Conservation (phyloP, 768 basidiomycete species). For the Kockovaella imperatae region DNA sequence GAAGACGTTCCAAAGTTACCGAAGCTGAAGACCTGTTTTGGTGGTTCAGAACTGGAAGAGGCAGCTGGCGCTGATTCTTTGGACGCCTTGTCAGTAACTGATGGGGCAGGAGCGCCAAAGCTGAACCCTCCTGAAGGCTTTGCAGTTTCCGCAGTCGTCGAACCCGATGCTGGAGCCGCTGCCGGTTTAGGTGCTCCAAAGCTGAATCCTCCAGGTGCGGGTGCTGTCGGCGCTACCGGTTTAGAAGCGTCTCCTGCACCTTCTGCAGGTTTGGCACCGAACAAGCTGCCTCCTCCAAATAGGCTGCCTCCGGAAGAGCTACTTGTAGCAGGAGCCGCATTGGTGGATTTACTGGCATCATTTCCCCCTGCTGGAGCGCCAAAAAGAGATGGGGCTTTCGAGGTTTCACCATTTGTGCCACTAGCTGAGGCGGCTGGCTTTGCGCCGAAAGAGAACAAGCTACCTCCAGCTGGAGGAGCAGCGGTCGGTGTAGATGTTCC, state of each 20-base stretch:
- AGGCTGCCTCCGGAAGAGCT: constrained; percentile 6
- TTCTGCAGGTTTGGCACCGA: constrained; percentile 19
- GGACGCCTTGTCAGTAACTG: background rate
- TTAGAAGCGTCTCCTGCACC: constrained; percentile 2
- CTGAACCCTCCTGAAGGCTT: constrained; percentile 13
- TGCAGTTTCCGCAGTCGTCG: constrained; percentile 4
- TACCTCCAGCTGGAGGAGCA: constrained; percentile 9
- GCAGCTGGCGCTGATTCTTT: too few species aligned
- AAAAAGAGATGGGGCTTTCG: constrained; percentile 13
- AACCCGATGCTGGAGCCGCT: constrained; percentile 2
- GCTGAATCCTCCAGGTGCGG: constrained; percentile 9
- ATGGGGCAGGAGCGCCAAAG: constrained; percentile 1
- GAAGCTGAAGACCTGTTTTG: too few species aligned
- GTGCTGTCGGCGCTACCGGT: background rate
- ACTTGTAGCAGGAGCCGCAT: constrained; percentile 8
- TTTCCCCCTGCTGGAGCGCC: constrained; percentile 17
- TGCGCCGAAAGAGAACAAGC: constrained; percentile 11
- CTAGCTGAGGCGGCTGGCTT: constrained; percentile 1
- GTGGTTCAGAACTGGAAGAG: constrained; percentile 14
- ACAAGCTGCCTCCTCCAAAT: constrained; percentile 7
- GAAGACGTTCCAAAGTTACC: background rate
- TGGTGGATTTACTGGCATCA: constrained; percentile 17
- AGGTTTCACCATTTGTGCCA: background rate
- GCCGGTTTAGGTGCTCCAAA: constrained; percentile 6
- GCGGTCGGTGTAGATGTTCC: constrained; percentile 18